Evolutionary conservation across 371 early-diverging fungal genomes (phyloP), one percentile per base, ranked within the genome.

Genomic region (Apophysomyces sp.): DNA sequence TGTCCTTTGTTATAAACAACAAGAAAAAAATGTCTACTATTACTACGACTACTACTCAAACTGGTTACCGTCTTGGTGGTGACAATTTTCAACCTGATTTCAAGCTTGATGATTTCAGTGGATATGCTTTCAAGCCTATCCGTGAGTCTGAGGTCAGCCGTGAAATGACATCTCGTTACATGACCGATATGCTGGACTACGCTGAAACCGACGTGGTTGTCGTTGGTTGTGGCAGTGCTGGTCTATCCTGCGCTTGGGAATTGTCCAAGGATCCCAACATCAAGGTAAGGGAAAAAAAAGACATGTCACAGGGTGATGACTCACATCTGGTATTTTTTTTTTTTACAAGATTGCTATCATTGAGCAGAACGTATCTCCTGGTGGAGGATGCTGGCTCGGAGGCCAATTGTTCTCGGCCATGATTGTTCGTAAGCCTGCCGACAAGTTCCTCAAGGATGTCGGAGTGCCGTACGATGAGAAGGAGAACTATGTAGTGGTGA

Each of bases 311-410:
- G 24, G 16, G 11, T 59, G 12, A 9, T 52, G 16, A 28, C 6
- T 3, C 7, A 24, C 8, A 28, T 18, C 8, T 49, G n/a, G 49
- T 26, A 27, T 5, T 7, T 9, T 0, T 55, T 16, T 55, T 2
- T 24, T 13, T 29, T 65, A 87, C 63, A 82, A 86, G 70, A 84
- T 90, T 41, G 83, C 88, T 21, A 80, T 88, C 55, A 85, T 88
- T 57, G 88, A 88, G 63, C 85, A 85, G 61, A 83, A 77, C 54
- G 88, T 88, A 51, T 76, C 86, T 18, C 89, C 89, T 29, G 89
- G 89, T 49, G 89, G 78, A 63, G 91, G 91, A 36, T 88, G 89
- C 51, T 91, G 91, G 91, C 76, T 91, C 53, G 91, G 91, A 39
- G 91, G 91, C 13, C 91, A 91, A 74, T 78, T 91, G 44, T 85